Conservation (phyloP, 139 green algal genomes). For the Dunaliella sp. region DNA sequence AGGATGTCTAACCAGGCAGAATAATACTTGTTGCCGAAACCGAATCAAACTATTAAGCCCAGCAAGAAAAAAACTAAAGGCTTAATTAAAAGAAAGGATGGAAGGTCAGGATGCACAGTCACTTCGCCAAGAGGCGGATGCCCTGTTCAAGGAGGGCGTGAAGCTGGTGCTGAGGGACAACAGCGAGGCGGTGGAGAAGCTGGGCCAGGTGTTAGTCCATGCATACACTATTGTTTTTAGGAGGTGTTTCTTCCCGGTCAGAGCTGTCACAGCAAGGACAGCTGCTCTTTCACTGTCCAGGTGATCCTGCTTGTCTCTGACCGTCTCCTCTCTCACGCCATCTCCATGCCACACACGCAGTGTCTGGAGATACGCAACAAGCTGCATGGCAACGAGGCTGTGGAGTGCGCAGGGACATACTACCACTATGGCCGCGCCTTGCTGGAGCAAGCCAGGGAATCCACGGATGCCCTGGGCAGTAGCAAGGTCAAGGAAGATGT, state of each 20-base stretch:
- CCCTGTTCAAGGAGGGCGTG: constrained; percentile 15
- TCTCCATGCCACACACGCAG: too few relatives aligned
- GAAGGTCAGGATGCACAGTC: neutral
- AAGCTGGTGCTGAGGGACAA: constrained; percentile 31
- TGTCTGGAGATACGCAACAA: constrained; percentile 38
- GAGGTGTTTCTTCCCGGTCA: too few relatives aligned
- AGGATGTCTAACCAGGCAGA: neutral
- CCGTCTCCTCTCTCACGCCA: too few relatives aligned
- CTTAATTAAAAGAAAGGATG: neutral
- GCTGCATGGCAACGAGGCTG: constrained; percentile 24
- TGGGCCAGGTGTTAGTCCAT: constrained; percentile 17
- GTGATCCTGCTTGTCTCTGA: too few relatives aligned
- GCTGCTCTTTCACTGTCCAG: too few relatives aligned
- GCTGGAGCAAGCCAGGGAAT: constrained; percentile 30
- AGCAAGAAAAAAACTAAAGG: neutral
- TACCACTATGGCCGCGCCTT: constrained; percentile 40
- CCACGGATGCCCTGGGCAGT: constrained; percentile 7
- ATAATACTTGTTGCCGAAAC: neutral
- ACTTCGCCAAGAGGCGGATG: neutral
- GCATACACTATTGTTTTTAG: too few relatives aligned
- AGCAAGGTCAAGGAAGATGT: constrained; percentile 7
- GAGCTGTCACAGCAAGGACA: too few relatives aligned
- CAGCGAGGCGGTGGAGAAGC: constrained; percentile 22
- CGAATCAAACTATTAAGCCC: neutral
- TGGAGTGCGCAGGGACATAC: constrained; percentile 38